Evolutionary conservation across 202 grass and related monocot species (phyloP).

Genomic region (Hordeum pubiflorum): DNA sequence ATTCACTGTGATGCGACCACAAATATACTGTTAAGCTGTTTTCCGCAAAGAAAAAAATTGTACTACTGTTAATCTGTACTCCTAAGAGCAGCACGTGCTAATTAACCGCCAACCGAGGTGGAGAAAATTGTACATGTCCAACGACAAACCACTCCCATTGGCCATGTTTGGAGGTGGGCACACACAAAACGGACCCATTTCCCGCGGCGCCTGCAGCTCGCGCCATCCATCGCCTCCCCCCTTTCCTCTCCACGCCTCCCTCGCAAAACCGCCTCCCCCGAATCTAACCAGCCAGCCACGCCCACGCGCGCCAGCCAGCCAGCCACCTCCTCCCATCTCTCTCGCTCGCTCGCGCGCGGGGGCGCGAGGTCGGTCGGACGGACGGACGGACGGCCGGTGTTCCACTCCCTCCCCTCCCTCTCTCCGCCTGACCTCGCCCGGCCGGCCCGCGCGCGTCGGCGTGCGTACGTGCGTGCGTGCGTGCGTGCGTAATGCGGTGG

Average conservation of each 20-base stretch:
- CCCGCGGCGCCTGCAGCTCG: too few relatives aligned
- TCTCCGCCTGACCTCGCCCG: not conserved
- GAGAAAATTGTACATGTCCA: not conserved
- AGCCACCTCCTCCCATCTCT: not conserved
- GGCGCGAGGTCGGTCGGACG: not conserved
- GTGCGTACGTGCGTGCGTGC: not conserved
- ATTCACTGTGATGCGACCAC: too few relatives aligned
- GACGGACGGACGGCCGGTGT: not conserved
- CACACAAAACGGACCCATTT: too few relatives aligned
- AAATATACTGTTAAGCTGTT: too few relatives aligned
- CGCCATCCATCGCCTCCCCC: not conserved
- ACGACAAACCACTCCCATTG: too few relatives aligned
- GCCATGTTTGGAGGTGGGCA: too few relatives aligned
- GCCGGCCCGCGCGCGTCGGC: not conserved
- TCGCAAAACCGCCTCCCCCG: slow-evolving; percentile 16
- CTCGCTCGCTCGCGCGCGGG: not conserved
- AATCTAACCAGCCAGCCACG: slow-evolving; percentile 27
- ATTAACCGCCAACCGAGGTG: not conserved
- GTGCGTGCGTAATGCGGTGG: not conserved
- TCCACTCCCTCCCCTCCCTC: not conserved
- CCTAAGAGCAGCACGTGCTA: not conserved
- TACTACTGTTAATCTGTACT: too few relatives aligned
- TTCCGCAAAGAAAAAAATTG: too few relatives aligned
- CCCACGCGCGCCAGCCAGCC: not conserved
- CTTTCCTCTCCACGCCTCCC: slow-evolving; percentile 3